A percentile compares a stretch with the other conserved stretches of the same genome.
phyloP scores from a whole-genome alignment of 164 flowering plant genomes.

The Nelumbo lutea region DNA sequence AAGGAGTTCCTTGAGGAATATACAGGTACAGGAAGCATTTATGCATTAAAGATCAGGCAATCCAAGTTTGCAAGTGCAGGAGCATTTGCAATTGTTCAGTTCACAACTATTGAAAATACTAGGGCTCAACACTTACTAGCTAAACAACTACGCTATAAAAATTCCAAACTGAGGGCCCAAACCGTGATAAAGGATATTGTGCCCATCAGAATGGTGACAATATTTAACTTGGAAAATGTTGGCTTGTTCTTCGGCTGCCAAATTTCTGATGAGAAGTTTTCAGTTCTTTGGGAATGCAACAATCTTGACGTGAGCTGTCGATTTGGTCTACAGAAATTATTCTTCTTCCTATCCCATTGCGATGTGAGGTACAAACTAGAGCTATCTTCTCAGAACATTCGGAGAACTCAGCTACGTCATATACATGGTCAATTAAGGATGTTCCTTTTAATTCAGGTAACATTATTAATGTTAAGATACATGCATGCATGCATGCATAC shows the following conservation, averaged over 20 bases:
- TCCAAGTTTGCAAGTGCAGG: conserved; percentile 16
- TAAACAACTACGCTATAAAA: conserved; percentile 29
- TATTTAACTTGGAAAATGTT: conserved; percentile 29
- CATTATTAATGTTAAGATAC: background rate
- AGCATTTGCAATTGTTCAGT: conserved; percentile 60
- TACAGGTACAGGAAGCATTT: conserved; percentile 52
- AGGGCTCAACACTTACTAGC: conserved; percentile 28
- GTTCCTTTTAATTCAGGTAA: conserved; percentile 72
- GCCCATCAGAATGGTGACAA: conserved; percentile 37
- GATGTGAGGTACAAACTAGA: conserved; percentile 27
- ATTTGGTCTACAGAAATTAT: conserved; percentile 18
- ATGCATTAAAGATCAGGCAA: conserved; percentile 42
- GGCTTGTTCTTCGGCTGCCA: conserved; percentile 60
- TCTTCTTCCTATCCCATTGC: conserved; percentile 14
- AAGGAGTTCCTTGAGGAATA: conserved; percentile 41
- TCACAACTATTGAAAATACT: conserved; percentile 30
- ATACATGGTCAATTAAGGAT: conserved; percentile 28
- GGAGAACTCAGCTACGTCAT: conserved; percentile 55
- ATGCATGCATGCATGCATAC: too few relatives aligned
- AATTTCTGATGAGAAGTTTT: conserved; percentile 40
- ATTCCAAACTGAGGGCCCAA: conserved; percentile 36
- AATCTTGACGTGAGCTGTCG: conserved; percentile 47
- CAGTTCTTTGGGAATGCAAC: conserved; percentile 31
- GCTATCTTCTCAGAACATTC: conserved; percentile 54
- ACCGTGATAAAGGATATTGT: conserved; percentile 41